A percentile compares a stretch with the other conserved stretches of the same genome.
These are phyloP conservation scores for Nidularia sp. DNA, from an alignment of 768 basidiomycete species.

Conservation along the genomic window DNA sequence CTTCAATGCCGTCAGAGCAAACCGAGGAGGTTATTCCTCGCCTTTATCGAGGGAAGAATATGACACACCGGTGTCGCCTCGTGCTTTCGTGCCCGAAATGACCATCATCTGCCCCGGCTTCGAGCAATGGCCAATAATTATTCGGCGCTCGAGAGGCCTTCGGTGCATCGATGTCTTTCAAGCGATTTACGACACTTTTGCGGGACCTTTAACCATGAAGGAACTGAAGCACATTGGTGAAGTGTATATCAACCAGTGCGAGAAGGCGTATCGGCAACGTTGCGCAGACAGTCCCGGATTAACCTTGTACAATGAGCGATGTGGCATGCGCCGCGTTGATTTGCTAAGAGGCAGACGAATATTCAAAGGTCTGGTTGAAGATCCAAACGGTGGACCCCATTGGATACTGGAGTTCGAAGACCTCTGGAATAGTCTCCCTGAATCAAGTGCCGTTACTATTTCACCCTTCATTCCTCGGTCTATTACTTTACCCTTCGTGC, in stretches of 20 bases:
- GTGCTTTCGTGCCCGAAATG: constrained; percentile 43
- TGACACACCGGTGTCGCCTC: constrained; percentile 36
- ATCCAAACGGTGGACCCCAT: too few species aligned
- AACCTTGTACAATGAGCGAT: constrained; percentile 32
- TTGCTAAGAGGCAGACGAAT: constrained; percentile 45
- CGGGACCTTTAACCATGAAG: constrained; percentile 35
- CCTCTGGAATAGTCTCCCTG: too few species aligned
- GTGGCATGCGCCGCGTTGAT: constrained; percentile 58
- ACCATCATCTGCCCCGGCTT: constrained; percentile 38
- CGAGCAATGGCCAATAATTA: constrained; percentile 33
- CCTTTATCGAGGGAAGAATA: constrained; percentile 32
- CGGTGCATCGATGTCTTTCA: constrained; percentile 56
- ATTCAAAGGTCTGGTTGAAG: constrained; percentile 40
- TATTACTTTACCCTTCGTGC: too few species aligned
- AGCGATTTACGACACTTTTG: constrained; percentile 48
- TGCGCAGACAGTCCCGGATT: constrained; percentile 39
- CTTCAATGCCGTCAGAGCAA: constrained; percentile 31
- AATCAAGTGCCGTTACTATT: too few species aligned
- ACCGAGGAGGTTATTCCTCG: constrained; percentile 14
- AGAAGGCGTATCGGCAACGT: constrained; percentile 39
- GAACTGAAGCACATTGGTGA: constrained; percentile 24
- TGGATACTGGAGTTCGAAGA: too few species aligned
- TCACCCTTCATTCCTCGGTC: too few species aligned
- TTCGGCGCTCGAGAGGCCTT: constrained; percentile 33
- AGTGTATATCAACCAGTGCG: constrained; percentile 29